Percentiles rank a stretch among this genome's conserved stretches.
These are phyloP conservation scores for Paramecium caudatum DNA, from an alignment of 73 alveolate species.

Conservation along the genomic window DNA sequence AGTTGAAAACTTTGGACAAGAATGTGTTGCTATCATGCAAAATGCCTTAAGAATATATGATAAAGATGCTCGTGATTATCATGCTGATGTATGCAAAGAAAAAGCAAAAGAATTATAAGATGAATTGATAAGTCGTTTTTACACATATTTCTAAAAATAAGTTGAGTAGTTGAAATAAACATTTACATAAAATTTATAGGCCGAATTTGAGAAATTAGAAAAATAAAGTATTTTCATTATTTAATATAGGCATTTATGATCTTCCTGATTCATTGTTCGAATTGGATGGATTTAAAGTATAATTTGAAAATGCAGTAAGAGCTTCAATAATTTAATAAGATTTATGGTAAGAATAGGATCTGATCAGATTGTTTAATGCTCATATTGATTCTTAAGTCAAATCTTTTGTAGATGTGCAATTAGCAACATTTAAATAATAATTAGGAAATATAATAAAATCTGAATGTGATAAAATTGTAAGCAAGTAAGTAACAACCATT, in stretches of 20 bases:
- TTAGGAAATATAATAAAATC: constrained; percentile 43
- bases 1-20: constrained; percentile 16
- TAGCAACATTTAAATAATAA: constrained; percentile 38
- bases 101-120: constrained; percentile 65
- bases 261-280: constrained; percentile 2
- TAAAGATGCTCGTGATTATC: constrained; percentile 69
- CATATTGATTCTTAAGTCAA: neutral
- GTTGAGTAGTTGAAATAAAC: constrained; percentile 1
- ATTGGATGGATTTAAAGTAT: neutral
- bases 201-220: neutral
- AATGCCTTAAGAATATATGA: neutral
- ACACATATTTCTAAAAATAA: constrained; percentile 56
- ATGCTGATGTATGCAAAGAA: constrained; percentile 32
- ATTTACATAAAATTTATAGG: neutral
- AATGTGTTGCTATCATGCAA: neutral
- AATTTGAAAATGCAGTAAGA: neutral
- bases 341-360: constrained; percentile 34
- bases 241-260: constrained; percentile 14
- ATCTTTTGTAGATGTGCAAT: constrained; percentile 9
- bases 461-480: constrained; percentile 46
- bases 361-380: neutral
- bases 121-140: constrained; percentile 50
- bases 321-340: neutral
- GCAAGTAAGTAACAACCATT: neutral
- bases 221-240: neutral